Evolutionary conservation across 768 basidiomycete genomes (phyloP), one percentile per base, ranked within the genome.

Genomic region (Chiua virens): DNA sequence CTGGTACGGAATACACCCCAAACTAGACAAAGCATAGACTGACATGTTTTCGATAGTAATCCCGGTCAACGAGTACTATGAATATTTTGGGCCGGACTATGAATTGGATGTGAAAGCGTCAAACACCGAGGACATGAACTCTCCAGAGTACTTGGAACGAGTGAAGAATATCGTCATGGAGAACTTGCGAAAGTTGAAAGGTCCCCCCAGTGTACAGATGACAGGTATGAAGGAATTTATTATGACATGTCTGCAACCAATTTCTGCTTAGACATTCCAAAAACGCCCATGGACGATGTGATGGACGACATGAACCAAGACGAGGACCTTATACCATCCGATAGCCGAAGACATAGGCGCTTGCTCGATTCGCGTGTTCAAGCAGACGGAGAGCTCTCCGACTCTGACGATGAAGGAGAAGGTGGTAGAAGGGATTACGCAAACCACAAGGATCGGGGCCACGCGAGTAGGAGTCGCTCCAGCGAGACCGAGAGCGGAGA

Each of bases 51-150:
- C 5, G 28, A n/a, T 62, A 95, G 96, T 92, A 65, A 96, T 99
- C 47, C 97, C 97, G 3, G 87, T 95, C 56, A 99, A 98, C 63
- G 97, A 99, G 72, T 99, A 98, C 72, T 98, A 95, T 64, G 96
- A 98, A 65, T 98, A 98, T 70, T 98, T 98, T 68, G 97, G 97
- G 1, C 97, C 97, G 3, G 92, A 96, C 62, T 98, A 98, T 63
- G 84, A 94, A 66, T 80, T 99, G 28, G 92, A 99, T 65, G 97
- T 99, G 25, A 91, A 87, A 61, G 75, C 92, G 13, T 94, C 92
- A 13, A 99, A 98, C 66, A 89, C 92, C 53, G 94, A 97, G 58
- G 96, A 99, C 64, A 74, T 96, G 73, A 99, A 99, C 65, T 90
- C 91, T 4, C 83, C 82, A 5, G 89, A 90, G 53, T 99, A 98